A percentile compares a stretch with the other conserved stretches of the same genome.
phyloP scores from a whole-genome alignment of 805 yeast genomes.

The Wickerhamiella bombiphila region DNA sequence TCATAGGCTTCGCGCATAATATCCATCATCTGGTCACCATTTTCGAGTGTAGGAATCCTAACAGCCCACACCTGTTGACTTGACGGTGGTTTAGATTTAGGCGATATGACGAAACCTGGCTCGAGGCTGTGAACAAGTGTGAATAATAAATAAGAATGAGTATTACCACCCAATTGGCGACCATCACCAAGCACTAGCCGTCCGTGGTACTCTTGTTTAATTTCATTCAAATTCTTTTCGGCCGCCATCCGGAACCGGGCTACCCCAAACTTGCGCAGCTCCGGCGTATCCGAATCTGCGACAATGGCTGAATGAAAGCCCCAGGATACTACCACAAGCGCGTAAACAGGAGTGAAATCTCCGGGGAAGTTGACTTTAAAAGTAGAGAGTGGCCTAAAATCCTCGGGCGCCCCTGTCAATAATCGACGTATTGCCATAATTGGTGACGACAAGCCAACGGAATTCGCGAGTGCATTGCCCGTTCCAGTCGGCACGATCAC shows the following conservation, averaged over 20 bases:
- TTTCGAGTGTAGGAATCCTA: conserved; percentile 27
- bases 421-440: conserved; percentile 20
- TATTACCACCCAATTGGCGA: conserved; percentile 20
- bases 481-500: conserved; percentile 60
- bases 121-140: conserved; percentile 46
- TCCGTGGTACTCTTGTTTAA: conserved; percentile 41
- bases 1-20: conserved; percentile 45
- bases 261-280: conserved; percentile 46
- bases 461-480: conserved; percentile 66
- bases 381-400: conserved; percentile 28
- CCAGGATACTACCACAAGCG: conserved; percentile 59
- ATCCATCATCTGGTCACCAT: conserved; percentile 31
- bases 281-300: conserved; percentile 61
- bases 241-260: conserved; percentile 65
- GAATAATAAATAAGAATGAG: conserved; percentile 45
- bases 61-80: conserved; percentile 31
- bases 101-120: conserved; percentile 47
- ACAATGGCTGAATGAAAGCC: conserved; percentile 77
- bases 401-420: conserved; percentile 7
- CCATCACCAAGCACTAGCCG: conserved; percentile 9
- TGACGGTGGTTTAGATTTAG: conserved; percentile 34
- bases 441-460: conserved; percentile 31
- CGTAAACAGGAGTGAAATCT: conserved; percentile 24
- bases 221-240: conserved; percentile 30
- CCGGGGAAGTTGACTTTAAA: conserved; percentile 33